Percentiles rank a stretch among this genome's conserved stretches.
Evolutionary conservation across 2,329 filamentous ascomycete species (phyloP).

Genomic region (Microdochium trichocladiopsis): DNA sequence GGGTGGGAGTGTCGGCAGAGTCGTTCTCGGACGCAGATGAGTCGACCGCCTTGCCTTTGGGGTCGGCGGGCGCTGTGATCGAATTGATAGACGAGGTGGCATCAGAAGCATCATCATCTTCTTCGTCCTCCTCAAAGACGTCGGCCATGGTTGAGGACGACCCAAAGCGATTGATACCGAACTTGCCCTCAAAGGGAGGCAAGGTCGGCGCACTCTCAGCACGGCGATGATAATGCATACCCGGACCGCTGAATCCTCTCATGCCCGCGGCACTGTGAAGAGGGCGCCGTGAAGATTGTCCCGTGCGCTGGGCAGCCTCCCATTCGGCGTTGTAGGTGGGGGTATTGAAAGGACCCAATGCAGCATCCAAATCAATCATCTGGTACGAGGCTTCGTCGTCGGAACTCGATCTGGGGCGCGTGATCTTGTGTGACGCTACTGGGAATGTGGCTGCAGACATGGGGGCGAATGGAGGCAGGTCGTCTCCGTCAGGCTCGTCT

Average conservation of each 20-base stretch:
- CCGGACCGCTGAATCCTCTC: slow-evolving; percentile 60
- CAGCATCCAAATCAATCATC: slow-evolving; percentile 91
- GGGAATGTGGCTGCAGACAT: slow-evolving; percentile 24
- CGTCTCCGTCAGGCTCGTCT: slow-evolving; percentile 15
- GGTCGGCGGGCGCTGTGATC: slow-evolving; percentile 25
- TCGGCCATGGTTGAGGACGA: slow-evolving; percentile 74
- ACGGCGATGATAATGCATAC: slow-evolving; percentile 70
- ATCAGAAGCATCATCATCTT: slow-evolving; percentile 47
- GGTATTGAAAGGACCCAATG: slow-evolving; percentile 86
- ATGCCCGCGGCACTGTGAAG: slow-evolving; percentile 73
- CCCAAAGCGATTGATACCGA: slow-evolving; percentile 54
- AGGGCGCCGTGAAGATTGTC: slow-evolving; percentile 53
- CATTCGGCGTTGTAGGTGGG: slow-evolving; percentile 59
- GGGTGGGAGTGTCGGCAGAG: slow-evolving; percentile 17
- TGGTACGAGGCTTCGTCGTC: slow-evolving; percentile 64
- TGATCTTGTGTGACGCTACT: slow-evolving; percentile 25
- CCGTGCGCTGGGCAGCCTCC: slow-evolving; percentile 57
- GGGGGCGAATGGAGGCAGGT: slow-evolving; percentile 24
- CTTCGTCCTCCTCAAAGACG: slow-evolving; percentile 81
- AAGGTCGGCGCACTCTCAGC: slow-evolving; percentile 77
- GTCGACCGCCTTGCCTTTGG: slow-evolving; percentile 24
- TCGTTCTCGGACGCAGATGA: slow-evolving; percentile 11
- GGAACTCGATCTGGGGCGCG: slow-evolving; percentile 23
- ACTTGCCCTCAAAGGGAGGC: slow-evolving; percentile 61
- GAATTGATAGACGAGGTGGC: neutral